Conservation (phyloP, 1,284 basidiomycete species). For the Sporisorium scitamineum region DNA sequence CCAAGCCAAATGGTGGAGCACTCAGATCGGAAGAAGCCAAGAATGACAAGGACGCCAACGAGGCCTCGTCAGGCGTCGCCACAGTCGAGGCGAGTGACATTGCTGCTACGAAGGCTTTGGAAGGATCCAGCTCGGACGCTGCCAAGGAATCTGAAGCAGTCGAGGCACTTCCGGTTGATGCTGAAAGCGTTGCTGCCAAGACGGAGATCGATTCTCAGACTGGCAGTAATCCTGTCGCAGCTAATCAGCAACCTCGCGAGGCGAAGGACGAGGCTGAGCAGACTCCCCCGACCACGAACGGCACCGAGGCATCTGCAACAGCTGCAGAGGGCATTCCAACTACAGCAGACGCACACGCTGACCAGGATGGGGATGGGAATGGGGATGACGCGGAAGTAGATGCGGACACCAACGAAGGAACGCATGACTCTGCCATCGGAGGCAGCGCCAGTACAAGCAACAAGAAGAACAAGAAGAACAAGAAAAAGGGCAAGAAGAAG, state of each 20-base stretch:
- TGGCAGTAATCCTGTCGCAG: no score
- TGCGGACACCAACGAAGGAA: conserved; percentile 77
- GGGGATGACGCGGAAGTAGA: conserved; percentile 74
- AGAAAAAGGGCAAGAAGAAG: conserved; percentile 53
- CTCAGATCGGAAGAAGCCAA: not conserved
- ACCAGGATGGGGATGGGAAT: conserved; percentile 74
- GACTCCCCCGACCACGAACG: not conserved
- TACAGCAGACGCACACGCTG: not conserved
- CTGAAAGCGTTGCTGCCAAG: not conserved
- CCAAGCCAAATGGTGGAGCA: not conserved
- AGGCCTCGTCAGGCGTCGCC: not conserved
- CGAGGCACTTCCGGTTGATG: not conserved
- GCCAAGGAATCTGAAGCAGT: not conserved
- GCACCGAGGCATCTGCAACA: not conserved
- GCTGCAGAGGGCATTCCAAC: not conserved
- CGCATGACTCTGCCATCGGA: conserved; percentile 79
- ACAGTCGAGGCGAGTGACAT: not conserved
- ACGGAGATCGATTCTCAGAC: not conserved
- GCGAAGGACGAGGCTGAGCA: not conserved
- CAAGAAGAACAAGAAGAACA: conserved; percentile 79
- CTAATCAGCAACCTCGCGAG: not conserved
- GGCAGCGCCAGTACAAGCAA: conserved; percentile 76
- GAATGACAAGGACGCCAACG: not conserved
- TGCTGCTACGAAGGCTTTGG: not conserved
- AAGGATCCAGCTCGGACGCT: not conserved